A percentile compares a stretch with the other conserved stretches of the same genome.
These are phyloP conservation scores for Metschnikowia lochheadii DNA, from an alignment of 805 yeast genomes.

Conservation along the genomic window DNA sequence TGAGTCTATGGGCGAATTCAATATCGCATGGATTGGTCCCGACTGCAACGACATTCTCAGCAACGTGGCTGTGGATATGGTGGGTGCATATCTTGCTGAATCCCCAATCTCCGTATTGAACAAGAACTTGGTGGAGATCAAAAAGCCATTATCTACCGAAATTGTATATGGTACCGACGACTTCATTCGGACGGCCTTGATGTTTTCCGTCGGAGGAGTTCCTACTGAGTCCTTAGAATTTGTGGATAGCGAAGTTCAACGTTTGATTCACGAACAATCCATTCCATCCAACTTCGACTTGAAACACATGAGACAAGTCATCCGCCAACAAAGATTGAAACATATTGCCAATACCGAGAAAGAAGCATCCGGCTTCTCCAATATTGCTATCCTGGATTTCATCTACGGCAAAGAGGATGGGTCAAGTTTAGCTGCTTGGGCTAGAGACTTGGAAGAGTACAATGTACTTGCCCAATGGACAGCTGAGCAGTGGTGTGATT, in stretches of 20 bases:
- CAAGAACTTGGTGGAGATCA: constrained; percentile 70
- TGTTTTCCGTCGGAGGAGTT: constrained; percentile 62
- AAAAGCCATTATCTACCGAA: constrained; percentile 74
- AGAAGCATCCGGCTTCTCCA: constrained; percentile 56
- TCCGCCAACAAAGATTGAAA: constrained; percentile 61
- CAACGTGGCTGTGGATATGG: constrained; percentile 65
- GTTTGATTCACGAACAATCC: constrained; percentile 51
- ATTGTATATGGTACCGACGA: constrained; percentile 71
- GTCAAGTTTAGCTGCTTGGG: constrained; percentile 50
- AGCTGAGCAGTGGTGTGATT: constrained; percentile 58
- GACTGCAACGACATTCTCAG: constrained; percentile 44
- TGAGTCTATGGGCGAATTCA: constrained; percentile 74
- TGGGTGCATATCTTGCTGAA: constrained; percentile 72
- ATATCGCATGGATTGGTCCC: constrained; percentile 83
- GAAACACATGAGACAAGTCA: constrained; percentile 58
- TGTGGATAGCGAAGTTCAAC: constrained; percentile 50
- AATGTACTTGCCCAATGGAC: constrained; percentile 59
- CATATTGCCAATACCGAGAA: constrained; percentile 60
- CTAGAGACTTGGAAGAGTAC: constrained; percentile 56
- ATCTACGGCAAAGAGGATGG: constrained; percentile 70
- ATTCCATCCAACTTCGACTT: constrained; percentile 53
- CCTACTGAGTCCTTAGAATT: constrained; percentile 60
- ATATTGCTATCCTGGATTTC: constrained; percentile 71
- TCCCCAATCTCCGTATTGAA: constrained; percentile 74
- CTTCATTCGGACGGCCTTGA: constrained; percentile 57